These are phyloP conservation scores for Eustoma russellianum DNA, from an alignment of 257 asterid genomes.

Conservation along the genomic window DNA sequence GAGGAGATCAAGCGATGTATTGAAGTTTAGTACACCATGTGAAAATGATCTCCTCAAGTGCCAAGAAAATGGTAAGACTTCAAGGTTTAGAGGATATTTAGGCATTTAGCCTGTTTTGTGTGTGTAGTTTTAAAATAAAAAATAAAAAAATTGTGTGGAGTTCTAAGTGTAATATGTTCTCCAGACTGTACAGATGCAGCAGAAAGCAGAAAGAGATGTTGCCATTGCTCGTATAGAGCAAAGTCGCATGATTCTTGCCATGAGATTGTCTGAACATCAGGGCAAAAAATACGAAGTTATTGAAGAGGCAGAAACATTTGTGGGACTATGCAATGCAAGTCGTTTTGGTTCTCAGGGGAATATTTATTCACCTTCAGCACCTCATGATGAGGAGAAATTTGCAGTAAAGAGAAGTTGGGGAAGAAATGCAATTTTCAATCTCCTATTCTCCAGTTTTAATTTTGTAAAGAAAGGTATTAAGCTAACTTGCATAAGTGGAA, in stretches of 20 bases:
- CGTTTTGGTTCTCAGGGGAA: conserved; percentile 28
- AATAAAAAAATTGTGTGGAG: too few relatives aligned
- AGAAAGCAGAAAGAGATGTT: conserved; percentile 79
- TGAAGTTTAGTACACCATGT: too few relatives aligned
- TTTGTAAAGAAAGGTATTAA: conserved; percentile 55
- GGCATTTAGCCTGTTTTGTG: too few relatives aligned
- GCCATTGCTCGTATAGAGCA: conserved; percentile 90
- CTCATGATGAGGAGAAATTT: conserved; percentile 26
- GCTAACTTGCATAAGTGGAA: conserved; percentile 58
- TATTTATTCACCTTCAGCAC: conserved; percentile 14
- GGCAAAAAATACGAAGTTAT: conserved; percentile 87
- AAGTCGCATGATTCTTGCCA: conserved; percentile 78
- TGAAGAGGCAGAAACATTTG: conserved; percentile 85
- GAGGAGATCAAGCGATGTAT: too few relatives aligned
- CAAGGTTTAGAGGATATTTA: too few relatives aligned
- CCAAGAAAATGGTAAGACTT: too few relatives aligned
- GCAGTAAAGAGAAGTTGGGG: conserved; percentile 24
- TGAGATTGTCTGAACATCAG: conserved; percentile 95
- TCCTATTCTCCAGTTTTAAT: conserved; percentile 42
- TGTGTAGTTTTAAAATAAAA: too few relatives aligned
- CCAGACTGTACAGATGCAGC: conserved; percentile 83
- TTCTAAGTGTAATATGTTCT: neutral
- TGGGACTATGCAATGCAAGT: conserved; percentile 61
- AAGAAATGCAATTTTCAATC: conserved; percentile 35
- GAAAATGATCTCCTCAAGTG: too few relatives aligned